A percentile compares a stretch with the other conserved stretches of the same genome.
phyloP scores from a whole-genome alignment of 257 asterid species.

The Solanum chiquidenum region DNA sequence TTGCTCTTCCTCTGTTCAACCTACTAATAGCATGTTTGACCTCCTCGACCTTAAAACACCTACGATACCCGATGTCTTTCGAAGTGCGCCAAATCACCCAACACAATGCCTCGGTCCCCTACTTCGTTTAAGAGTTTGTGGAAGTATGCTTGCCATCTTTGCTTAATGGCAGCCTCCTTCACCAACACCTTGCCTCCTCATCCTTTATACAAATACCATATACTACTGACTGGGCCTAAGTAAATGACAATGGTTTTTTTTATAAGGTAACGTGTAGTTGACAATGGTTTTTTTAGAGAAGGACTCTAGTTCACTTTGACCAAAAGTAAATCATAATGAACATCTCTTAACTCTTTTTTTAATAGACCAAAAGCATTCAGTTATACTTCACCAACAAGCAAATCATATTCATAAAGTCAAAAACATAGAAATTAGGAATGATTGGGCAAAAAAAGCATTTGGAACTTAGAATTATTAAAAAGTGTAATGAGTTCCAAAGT shows the following conservation, averaged over 20 bases:
- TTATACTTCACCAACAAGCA: background rate
- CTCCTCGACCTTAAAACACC: no score
- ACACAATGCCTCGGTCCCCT: no score
- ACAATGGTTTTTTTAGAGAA: background rate
- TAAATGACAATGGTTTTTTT: background rate
- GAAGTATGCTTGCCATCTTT: no score
- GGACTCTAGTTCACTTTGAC: background rate
- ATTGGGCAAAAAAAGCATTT: background rate
- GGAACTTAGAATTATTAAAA: background rate
- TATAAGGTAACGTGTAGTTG: background rate
- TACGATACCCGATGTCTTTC: no score
- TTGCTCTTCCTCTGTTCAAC: no score
- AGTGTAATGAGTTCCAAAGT: background rate
- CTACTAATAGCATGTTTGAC: no score
- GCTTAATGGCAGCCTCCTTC: no score
- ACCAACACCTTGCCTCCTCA: no score
- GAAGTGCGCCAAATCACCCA: no score
- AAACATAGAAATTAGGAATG: background rate
- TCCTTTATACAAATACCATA: background rate
- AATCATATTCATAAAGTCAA: background rate
- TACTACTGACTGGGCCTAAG: background rate
- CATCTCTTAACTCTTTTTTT: background rate
- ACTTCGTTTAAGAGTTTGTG: no score
- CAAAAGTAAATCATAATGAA: background rate
- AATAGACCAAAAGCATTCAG: background rate